These are phyloP conservation scores for Boletus smithii DNA, from an alignment of 1,284 basidiomycete species.

Conservation along the genomic window DNA sequence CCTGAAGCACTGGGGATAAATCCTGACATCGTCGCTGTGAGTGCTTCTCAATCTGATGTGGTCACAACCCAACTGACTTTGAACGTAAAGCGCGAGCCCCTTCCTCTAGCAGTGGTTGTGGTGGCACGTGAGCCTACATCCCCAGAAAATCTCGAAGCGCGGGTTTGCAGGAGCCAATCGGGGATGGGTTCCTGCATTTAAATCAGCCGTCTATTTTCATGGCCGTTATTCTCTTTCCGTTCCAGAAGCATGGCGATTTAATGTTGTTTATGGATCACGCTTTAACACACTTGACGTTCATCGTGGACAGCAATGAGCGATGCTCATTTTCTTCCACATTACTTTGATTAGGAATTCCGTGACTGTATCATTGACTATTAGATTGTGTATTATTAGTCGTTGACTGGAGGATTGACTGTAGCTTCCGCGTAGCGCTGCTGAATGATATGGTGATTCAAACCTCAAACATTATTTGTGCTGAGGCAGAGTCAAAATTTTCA, in stretches of 20 bases:
- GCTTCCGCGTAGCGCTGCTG: too few relatives aligned
- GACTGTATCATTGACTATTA: slow-evolving; percentile 28
- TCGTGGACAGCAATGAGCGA: slow-evolving; percentile 4
- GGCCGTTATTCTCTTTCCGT: not conserved
- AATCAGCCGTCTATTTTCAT: not conserved
- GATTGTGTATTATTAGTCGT: slow-evolving; percentile 31
- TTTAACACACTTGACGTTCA: not conserved
- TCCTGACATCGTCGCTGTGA: slow-evolving; percentile 14
- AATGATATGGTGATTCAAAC: too few relatives aligned
- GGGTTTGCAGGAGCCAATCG: too few relatives aligned
- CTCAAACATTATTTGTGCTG: too few relatives aligned
- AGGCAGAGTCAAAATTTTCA: too few relatives aligned
- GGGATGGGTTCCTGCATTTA: slow-evolving; percentile 13
- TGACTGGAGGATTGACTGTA: too few relatives aligned
- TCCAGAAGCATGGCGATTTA: too few relatives aligned
- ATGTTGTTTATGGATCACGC: slow-evolving; percentile 1
- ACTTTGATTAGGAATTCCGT: not conserved
- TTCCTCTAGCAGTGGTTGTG: too few relatives aligned
- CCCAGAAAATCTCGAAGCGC: too few relatives aligned
- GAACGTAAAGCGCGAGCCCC: slow-evolving; percentile 21
- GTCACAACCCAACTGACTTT: slow-evolving; percentile 5
- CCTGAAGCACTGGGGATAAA: slow-evolving; percentile 2
- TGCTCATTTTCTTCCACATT: not conserved
- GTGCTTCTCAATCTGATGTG: not conserved
- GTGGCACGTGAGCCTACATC: slow-evolving; percentile 15